phyloP scores from a whole-genome alignment of 1,139 yeast species.

The Taphrina betulina region DNA sequence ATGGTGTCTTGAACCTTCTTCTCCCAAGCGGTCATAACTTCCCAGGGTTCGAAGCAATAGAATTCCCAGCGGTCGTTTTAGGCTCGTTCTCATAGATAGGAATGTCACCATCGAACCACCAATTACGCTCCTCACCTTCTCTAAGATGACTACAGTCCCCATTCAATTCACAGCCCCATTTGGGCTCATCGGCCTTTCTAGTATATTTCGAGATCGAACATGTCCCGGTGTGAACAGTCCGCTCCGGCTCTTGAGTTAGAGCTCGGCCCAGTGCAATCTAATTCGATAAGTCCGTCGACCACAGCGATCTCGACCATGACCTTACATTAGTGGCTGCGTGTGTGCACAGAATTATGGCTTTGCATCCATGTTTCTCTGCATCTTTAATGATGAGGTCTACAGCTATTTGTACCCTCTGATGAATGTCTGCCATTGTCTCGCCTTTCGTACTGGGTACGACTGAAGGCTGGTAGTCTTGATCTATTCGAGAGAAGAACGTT shows the following conservation, averaged over 20 bases:
- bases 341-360: constrained; percentile 61
- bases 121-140: constrained; percentile 86
- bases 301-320: too few species aligned
- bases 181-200: constrained; percentile 48
- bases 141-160: constrained; percentile 67
- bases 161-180: constrained; percentile 61
- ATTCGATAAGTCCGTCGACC: too few species aligned
- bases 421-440: constrained; percentile 64
- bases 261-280: constrained; percentile 75
- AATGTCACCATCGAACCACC: constrained; percentile 62
- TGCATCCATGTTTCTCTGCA: constrained; percentile 53
- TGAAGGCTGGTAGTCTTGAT: constrained; percentile 48
- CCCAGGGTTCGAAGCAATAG: neutral
- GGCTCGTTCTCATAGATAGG: constrained; percentile 27
- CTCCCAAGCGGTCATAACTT: neutral
- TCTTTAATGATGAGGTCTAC: constrained; percentile 54
- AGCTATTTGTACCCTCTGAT: constrained; percentile 55
- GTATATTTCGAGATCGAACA: constrained; percentile 58
- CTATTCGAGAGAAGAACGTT: constrained; percentile 54
- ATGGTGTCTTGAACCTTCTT: too few species aligned
- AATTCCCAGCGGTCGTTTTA: neutral
- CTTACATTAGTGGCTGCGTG: constrained; percentile 69
- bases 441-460: constrained; percentile 62
- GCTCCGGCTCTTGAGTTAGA: constrained; percentile 53
- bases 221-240: constrained; percentile 55